phyloP scores from a whole-genome alignment of 768 basidiomycete genomes.

The Amanita muscaria region DNA sequence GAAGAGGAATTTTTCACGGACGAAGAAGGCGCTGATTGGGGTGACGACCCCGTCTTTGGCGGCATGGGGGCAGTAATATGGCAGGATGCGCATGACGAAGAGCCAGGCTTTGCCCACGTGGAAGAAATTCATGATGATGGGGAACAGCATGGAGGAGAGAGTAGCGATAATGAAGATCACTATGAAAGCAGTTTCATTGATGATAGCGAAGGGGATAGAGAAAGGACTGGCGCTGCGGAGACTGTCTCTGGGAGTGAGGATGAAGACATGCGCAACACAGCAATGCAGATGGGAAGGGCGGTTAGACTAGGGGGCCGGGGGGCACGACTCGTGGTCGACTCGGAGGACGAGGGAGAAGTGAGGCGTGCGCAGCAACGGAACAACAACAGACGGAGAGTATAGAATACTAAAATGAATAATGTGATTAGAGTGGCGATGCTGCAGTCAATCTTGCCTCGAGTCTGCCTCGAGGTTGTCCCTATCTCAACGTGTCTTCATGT shows the following conservation, averaged over 20 bases:
- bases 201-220: constrained; percentile 10
- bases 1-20: background rate
- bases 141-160: constrained; percentile 5
- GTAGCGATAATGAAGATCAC: constrained; percentile 12
- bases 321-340: background rate
- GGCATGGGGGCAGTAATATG: background rate
- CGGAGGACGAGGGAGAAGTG: background rate
- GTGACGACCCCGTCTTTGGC: constrained; percentile 11
- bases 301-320: background rate
- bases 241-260: background rate
- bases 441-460: background rate
- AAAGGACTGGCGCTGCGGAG: background rate
- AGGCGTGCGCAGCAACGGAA: background rate
- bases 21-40: background rate
- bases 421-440: background rate
- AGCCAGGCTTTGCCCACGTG: constrained; percentile 6
- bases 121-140: constrained; percentile 5
- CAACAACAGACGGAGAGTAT: too few species aligned
- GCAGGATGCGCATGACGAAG: constrained; percentile 4
- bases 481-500: background rate
- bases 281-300: background rate
- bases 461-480: background rate
- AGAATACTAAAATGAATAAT: too few species aligned
- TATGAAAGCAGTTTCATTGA: constrained; percentile 15
- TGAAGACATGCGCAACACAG: background rate